A percentile compares a stretch with the other conserved stretches of the same genome.
Conservation (phyloP, 805 yeast genomes). For the Schizosaccharomyces lindneri region DNA sequence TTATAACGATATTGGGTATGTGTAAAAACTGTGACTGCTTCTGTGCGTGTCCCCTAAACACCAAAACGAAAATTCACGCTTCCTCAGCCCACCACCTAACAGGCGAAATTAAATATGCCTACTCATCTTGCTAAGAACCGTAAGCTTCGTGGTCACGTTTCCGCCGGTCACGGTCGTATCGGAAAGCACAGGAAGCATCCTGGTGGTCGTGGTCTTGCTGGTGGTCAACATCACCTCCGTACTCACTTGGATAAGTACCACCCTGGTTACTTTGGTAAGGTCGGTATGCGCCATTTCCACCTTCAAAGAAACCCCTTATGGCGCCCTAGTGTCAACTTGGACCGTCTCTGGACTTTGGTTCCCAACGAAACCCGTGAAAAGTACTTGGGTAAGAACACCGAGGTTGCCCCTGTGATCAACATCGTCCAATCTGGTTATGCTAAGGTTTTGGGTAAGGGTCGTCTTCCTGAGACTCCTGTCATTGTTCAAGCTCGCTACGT, state of each 20-base stretch:
- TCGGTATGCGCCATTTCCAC: slow-evolving; percentile 99
- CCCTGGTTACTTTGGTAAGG: slow-evolving; percentile 99
- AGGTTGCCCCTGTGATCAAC: slow-evolving; percentile 97
- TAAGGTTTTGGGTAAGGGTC: slow-evolving; percentile 98
- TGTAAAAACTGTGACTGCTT: not conserved
- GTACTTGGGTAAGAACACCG: slow-evolving; percentile 61
- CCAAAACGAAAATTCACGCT: not conserved
- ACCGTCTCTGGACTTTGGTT: slow-evolving; percentile 93
- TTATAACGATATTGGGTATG: no score
- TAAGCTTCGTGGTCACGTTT: slow-evolving; percentile 99
- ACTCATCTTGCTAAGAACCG: slow-evolving; percentile 45
- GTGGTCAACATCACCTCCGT: slow-evolving; percentile 99
- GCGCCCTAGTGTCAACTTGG: slow-evolving; percentile 95
- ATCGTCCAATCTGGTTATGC: slow-evolving; percentile 99
- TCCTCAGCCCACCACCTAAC: not conserved
- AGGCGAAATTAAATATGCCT: slow-evolving; percentile 7
- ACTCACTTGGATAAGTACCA: slow-evolving; percentile 98
- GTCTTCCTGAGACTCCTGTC: slow-evolving; percentile 91
- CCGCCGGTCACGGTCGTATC: slow-evolving; percentile 99
- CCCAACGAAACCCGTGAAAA: slow-evolving; percentile 85
- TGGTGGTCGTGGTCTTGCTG: slow-evolving; percentile 99
- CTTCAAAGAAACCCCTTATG: slow-evolving; percentile 83
- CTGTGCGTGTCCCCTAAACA: not conserved
- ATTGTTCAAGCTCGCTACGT: slow-evolving; percentile 98
- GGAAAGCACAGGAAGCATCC: slow-evolving; percentile 99